phyloP scores from a whole-genome alignment of 495 filamentous ascomycete species.

The Penicillium maclennaniae region DNA sequence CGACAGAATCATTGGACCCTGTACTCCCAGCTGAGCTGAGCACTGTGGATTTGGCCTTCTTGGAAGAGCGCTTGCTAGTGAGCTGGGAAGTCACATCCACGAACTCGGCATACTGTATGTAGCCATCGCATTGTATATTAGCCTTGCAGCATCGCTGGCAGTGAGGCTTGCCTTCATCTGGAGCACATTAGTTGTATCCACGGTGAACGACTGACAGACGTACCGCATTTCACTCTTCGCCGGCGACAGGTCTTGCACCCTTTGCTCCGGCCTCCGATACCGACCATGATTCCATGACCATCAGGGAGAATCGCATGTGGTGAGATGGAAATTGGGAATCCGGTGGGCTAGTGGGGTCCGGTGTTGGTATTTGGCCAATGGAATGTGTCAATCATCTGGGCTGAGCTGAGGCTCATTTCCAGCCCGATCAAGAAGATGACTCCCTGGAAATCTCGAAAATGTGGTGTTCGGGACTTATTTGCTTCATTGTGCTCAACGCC shows the following conservation, averaged over 20 bases:
- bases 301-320: not conserved
- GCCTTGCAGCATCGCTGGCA: constrained; percentile 23
- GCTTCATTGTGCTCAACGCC: no score
- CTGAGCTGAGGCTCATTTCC: no score
- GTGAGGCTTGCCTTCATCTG: constrained; percentile 22
- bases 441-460: not conserved
- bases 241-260: constrained; percentile 26
- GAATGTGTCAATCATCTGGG: no score
- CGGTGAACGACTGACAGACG: not conserved
- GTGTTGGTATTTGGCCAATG: not conserved
- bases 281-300: constrained; percentile 8
- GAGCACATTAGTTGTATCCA: not conserved
- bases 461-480: not conserved
- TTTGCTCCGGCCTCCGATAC: constrained; percentile 16
- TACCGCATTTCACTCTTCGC: constrained; percentile 26
- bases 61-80: not conserved
- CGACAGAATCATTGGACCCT: not conserved
- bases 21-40: not conserved
- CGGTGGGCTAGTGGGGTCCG: not conserved
- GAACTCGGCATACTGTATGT: constrained; percentile 15
- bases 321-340: not conserved
- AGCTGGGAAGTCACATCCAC: constrained; percentile 4
- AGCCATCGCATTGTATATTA: constrained; percentile 18
- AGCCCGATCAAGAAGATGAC: no score
- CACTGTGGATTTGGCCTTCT: not conserved